Evolutionary conservation across 495 filamentous ascomycete species (phyloP).

Genomic region (Penicillium verhagenii): DNA sequence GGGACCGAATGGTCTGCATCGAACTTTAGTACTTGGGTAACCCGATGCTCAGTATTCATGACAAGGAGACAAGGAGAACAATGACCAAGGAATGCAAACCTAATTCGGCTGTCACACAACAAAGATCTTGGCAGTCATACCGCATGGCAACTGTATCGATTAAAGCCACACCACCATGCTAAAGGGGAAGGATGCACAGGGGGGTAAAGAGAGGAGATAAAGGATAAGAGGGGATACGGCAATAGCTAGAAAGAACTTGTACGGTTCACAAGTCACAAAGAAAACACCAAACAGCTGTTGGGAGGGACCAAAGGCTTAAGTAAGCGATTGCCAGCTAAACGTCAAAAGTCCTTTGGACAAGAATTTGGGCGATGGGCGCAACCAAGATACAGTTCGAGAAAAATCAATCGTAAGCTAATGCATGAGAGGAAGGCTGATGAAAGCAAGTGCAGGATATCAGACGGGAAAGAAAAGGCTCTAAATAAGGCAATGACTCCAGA

Average conservation of each 20-base stretch:
- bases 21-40: neutral
- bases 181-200: neutral
- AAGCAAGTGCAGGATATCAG: constrained; percentile 2
- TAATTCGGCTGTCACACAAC: neutral
- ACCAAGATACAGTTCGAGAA: neutral
- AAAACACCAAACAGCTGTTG: neutral
- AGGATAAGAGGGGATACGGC: neutral
- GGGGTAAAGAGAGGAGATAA: neutral
- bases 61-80: neutral
- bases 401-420: neutral
- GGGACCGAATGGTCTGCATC: neutral
- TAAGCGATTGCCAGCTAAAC: neutral
- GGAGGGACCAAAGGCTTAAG: neutral
- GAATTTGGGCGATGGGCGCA: neutral
- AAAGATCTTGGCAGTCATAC: constrained; percentile 27
- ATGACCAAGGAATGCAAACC: neutral
- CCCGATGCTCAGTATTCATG: neutral
- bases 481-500: neutral
- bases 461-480: neutral
- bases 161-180: neutral
- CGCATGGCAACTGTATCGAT: constrained; percentile 24
- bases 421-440: constrained; percentile 2
- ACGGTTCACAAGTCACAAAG: neutral
- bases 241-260: neutral
- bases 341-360: neutral